Evolutionary conservation across 805 yeast genomes (phyloP), one percentile per base, ranked within the genome.

Genomic region (Kodamaea sagamina): DNA sequence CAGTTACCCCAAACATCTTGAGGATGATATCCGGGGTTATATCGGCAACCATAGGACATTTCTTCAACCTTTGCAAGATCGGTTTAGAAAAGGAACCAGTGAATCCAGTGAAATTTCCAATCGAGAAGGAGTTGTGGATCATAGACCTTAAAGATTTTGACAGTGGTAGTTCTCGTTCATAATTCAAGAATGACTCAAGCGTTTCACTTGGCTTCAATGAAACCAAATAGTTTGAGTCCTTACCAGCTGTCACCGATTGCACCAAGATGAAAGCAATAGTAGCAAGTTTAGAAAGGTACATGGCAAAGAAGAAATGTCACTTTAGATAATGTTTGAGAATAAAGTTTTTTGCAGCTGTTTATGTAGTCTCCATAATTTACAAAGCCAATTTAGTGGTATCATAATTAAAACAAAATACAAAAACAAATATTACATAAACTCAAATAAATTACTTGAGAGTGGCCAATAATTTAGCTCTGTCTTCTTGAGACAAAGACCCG

Each of bases 71-170:
- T 6, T 69, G 72, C 27, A 78, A 52, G 1, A 74, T 66, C 8
- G 68, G 77, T 19, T 63, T 58, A 8, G 82, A 67, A 57, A 84
- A 78, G 42, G 73, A 74, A 1, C 89, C 89, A 0, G 83, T 73
- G 47, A 89, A 78, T 0, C 86, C 95, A 49, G 77, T 79, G 56
- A 86, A 84, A 16, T 72, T 73, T 1, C 95, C 95, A 54, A 88
- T 79, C 0, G 85, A 72, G 50, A 80, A 80, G 9, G 77, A 67
- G 43, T 74, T 71, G 9, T 71, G 67, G 19, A 86, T 74, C 32
- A 70, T 61, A 28, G 73, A 67, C 47, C 78, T 59, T 41, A 75
- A 62, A 21, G 75, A 59, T 11, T 54, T 63, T 7, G 68, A 57
- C 12, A 15, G 29, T 11, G 39, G 44, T 16, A 41, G 31, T 2